Evolutionary conservation across 441 rosid species (phyloP).

Genomic region (Adansonia madagascariensis): DNA sequence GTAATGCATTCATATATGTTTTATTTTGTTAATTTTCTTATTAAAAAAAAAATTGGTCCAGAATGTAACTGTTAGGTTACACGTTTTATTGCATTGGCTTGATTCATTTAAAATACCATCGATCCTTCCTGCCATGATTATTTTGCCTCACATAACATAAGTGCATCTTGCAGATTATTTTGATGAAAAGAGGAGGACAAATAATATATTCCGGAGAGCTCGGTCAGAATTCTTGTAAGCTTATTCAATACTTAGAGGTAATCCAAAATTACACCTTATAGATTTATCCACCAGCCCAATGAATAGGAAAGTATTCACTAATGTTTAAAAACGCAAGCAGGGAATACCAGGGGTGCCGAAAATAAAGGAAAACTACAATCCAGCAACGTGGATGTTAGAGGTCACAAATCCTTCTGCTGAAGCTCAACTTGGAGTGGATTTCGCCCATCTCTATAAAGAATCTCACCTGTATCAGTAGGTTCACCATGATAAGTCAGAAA

Average conservation of each 20-base stretch:
- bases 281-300: too few relatives aligned
- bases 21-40: background rate
- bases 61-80: background rate
- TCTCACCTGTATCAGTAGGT: conserved; percentile 36
- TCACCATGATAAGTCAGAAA: conserved; percentile 22
- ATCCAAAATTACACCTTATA: background rate
- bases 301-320: background rate
- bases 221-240: conserved; percentile 42
- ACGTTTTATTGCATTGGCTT: background rate
- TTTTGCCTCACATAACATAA: background rate
- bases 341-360: conserved; percentile 40
- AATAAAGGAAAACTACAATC: conserved; percentile 41
- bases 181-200: conserved; percentile 50
- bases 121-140: background rate
- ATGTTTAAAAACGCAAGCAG: conserved; percentile 17
- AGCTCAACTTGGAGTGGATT: conserved; percentile 41
- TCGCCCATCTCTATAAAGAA: conserved; percentile 31
- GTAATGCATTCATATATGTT: background rate
- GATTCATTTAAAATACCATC: background rate
- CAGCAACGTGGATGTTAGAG: conserved; percentile 53
- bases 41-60: background rate
- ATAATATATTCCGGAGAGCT: conserved; percentile 45
- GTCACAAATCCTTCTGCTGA: conserved; percentile 39
- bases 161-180: conserved; percentile 39
- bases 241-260: conserved; percentile 50